Percentiles rank a stretch among this genome's conserved stretches.
phyloP scores from a whole-genome alignment of 805 yeast genomes.

The Cephaloascus fragrans region DNA sequence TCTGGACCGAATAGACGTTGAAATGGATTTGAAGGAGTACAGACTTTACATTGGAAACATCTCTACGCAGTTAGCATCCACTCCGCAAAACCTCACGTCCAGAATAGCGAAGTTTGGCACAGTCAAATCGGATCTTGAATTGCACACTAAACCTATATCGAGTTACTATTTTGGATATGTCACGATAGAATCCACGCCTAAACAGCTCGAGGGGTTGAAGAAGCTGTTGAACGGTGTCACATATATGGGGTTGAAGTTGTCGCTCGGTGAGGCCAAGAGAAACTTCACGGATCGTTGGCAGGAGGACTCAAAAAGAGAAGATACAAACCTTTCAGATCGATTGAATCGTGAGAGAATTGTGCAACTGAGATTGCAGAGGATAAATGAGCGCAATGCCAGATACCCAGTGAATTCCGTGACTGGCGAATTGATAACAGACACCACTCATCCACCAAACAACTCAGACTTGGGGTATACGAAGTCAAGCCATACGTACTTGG shows the following conservation, averaged over 20 bases:
- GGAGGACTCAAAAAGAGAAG: conserved; percentile 33
- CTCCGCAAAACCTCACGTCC: conserved; percentile 32
- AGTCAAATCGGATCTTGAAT: conserved; percentile 33
- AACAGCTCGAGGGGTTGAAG: conserved; percentile 38
- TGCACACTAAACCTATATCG: conserved; percentile 43
- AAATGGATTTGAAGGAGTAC: not conserved
- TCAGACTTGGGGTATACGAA: conserved; percentile 17
- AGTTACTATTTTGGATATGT: conserved; percentile 59
- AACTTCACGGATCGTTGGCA: conserved; percentile 35
- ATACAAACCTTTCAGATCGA: conserved; percentile 15
- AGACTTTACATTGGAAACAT: conserved; percentile 63
- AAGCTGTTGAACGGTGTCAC: conserved; percentile 57
- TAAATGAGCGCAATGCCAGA: conserved; percentile 27
- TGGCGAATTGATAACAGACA: conserved; percentile 8
- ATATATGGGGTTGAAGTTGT: conserved; percentile 64
- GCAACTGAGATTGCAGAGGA: conserved; percentile 23
- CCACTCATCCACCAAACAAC: conserved; percentile 4
- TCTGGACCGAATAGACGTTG: no score
- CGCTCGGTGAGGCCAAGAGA: conserved; percentile 54
- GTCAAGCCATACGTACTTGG: conserved; percentile 22
- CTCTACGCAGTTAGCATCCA: conserved; percentile 39
- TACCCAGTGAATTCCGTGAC: conserved; percentile 14
- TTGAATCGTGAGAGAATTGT: conserved; percentile 21
- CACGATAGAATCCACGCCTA: conserved; percentile 41
- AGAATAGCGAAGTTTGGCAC: conserved; percentile 61